Percentiles rank a stretch among this genome's conserved stretches.
Conservation (phyloP, 2,329 filamentous ascomycete species). For the Neofusicoccum kwambonambiense region DNA sequence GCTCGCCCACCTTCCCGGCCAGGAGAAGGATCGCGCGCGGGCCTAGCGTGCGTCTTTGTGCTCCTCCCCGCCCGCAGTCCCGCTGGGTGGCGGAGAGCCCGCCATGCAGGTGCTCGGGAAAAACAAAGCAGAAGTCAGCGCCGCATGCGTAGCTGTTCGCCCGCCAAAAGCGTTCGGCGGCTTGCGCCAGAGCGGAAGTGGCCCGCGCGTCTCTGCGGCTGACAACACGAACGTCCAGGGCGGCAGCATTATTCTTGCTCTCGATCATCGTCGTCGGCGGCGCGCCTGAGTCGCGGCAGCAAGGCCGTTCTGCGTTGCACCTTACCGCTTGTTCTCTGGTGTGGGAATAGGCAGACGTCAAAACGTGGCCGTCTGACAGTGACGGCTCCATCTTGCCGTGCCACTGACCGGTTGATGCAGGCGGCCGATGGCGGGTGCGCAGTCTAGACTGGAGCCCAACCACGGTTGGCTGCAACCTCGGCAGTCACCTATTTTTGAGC, state of each 20-base stretch:
- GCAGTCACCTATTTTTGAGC: background rate
- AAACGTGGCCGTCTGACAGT: background rate
- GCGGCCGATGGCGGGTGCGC: background rate
- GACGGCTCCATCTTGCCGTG: background rate
- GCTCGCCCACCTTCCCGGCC: constrained; percentile 5
- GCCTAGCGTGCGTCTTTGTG: too few relatives aligned
- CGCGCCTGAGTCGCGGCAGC: background rate
- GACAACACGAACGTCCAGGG: background rate
- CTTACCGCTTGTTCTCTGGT: background rate
- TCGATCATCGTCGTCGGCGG: background rate
- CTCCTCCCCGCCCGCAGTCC: too few relatives aligned
- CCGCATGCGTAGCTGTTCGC: background rate
- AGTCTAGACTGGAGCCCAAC: background rate
- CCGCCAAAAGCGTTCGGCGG: background rate
- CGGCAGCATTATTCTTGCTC: background rate
- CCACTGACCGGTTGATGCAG: background rate
- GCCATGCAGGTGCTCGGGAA: background rate
- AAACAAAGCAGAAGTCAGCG: background rate
- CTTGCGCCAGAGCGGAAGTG: background rate
- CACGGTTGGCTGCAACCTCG: background rate
- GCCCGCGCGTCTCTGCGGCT: background rate
- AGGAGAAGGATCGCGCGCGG: too few relatives aligned
- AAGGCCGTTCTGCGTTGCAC: background rate
- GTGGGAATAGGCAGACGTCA: background rate
- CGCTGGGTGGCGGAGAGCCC: background rate